Percentiles rank a stretch among this genome's conserved stretches.
These are phyloP conservation scores for Ilyonectria sp. DNA, from an alignment of 2,329 filamentous ascomycete genomes.

Conservation along the genomic window DNA sequence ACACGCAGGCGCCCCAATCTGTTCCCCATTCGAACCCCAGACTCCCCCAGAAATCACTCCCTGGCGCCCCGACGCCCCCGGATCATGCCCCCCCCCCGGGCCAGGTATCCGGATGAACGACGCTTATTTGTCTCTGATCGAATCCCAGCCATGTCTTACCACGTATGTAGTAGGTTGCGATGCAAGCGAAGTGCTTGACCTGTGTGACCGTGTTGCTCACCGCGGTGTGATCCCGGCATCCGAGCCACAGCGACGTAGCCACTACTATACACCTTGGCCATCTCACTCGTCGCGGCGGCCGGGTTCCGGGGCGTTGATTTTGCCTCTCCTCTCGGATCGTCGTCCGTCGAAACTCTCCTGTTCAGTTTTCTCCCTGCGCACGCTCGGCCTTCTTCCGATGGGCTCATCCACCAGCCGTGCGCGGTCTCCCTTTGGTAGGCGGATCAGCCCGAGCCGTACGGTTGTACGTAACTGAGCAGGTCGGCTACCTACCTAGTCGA, in stretches of 20 bases:
- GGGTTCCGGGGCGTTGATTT: neutral
- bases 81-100: neutral
- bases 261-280: neutral
- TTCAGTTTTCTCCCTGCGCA: neutral
- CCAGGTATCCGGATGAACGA: slow-evolving; percentile 3
- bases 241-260: neutral
- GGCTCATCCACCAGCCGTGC: slow-evolving; percentile 7
- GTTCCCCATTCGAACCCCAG: neutral
- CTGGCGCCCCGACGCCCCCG: neutral
- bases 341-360: slow-evolving; percentile 25
- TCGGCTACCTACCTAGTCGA: neutral
- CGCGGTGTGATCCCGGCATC: neutral
- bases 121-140: slow-evolving; percentile 9
- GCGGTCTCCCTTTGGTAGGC: neutral
- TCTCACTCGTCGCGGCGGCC: neutral
- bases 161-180: neutral
- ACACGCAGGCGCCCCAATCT: neutral
- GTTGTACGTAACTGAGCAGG: neutral
- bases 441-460: slow-evolving; percentile 19
- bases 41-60: slow-evolving; percentile 9
- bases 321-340: slow-evolving; percentile 14
- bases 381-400: slow-evolving; percentile 33
- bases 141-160: neutral
- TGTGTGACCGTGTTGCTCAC: neutral
- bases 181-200: neutral